A percentile compares a stretch with the other conserved stretches of the same genome.
These are phyloP conservation scores for Microdochium paspali DNA, from an alignment of 2,329 filamentous ascomycete species.

Conservation along the genomic window DNA sequence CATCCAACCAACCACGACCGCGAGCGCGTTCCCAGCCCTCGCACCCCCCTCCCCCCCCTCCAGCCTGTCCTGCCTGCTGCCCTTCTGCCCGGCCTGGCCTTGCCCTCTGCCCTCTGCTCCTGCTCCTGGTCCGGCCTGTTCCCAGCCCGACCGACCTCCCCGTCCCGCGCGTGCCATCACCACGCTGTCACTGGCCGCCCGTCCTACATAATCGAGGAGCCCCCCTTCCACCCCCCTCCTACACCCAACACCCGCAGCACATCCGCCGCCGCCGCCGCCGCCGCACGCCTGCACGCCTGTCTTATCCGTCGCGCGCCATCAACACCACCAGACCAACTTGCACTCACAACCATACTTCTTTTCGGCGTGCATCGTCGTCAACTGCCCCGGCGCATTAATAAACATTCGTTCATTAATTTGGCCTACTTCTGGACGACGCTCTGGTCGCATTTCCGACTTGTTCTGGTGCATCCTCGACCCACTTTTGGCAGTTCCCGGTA, in stretches of 20 bases:
- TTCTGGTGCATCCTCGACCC: no score
- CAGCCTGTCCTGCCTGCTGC: conserved; percentile 5
- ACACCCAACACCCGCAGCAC: background rate
- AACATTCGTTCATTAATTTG: no score
- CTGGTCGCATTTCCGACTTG: no score
- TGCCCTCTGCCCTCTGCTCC: no score
- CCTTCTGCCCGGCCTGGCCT: conserved; percentile 9
- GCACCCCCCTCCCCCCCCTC: conserved; percentile 5
- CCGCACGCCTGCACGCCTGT: background rate
- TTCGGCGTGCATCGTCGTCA: no score
- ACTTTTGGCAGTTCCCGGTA: no score
- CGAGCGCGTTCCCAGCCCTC: conserved; percentile 1
- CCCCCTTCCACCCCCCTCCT: background rate
- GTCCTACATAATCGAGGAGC: background rate
- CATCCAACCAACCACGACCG: conserved; percentile 12
- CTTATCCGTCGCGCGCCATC: background rate
- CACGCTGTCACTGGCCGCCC: background rate
- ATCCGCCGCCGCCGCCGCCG: background rate
- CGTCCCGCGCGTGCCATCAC: background rate
- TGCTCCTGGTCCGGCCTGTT: no score
- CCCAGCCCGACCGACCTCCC: background rate
- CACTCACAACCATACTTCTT: no score
- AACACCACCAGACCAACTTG: background rate
- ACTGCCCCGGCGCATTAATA: no score
- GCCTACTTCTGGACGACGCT: no score